phyloP scores from a whole-genome alignment of 495 filamentous ascomycete genomes.

The Aspergillus ellipticus region DNA sequence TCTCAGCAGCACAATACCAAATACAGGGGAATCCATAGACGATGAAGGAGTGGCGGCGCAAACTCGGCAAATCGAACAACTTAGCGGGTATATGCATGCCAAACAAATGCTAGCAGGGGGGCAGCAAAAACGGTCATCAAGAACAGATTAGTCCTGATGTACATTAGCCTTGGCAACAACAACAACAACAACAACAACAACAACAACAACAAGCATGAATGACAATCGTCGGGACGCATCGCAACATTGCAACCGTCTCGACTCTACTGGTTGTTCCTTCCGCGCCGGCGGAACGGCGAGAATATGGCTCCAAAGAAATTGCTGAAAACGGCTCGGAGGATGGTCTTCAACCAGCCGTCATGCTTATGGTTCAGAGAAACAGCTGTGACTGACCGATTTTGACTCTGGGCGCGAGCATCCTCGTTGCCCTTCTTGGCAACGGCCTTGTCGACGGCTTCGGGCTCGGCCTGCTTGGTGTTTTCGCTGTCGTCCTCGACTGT shows the following conservation, averaged over 20 bases:
- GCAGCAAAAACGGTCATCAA: constrained; percentile 31
- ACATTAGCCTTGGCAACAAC: constrained; percentile 26
- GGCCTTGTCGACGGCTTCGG: constrained; percentile 12
- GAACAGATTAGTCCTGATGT: constrained; percentile 27
- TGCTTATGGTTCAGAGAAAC: constrained; percentile 40
- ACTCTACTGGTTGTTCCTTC: constrained; percentile 29
- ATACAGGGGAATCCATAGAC: constrained; percentile 42
- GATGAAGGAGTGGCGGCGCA: constrained; percentile 25
- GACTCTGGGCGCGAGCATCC: constrained; percentile 37
- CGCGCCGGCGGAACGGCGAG: constrained; percentile 39
- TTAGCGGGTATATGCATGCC: constrained; percentile 28
- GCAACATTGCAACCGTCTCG: not conserved
- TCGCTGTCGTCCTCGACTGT: not conserved
- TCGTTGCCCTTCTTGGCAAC: constrained; percentile 28
- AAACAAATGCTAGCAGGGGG: constrained; percentile 30
- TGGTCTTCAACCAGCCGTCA: constrained; percentile 44
- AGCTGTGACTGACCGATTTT: constrained; percentile 45
- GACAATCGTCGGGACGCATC: not conserved
- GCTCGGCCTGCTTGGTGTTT: not conserved
- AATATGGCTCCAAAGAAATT: constrained; percentile 42
- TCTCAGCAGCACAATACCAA: constrained; percentile 21
- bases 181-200: no score
- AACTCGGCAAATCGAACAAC: constrained; percentile 12
- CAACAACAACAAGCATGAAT: constrained; percentile 11
- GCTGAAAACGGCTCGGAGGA: constrained; percentile 42